Conservation (phyloP, 2,329 filamentous ascomycete genomes). For the Cadophora malorum region DNA sequence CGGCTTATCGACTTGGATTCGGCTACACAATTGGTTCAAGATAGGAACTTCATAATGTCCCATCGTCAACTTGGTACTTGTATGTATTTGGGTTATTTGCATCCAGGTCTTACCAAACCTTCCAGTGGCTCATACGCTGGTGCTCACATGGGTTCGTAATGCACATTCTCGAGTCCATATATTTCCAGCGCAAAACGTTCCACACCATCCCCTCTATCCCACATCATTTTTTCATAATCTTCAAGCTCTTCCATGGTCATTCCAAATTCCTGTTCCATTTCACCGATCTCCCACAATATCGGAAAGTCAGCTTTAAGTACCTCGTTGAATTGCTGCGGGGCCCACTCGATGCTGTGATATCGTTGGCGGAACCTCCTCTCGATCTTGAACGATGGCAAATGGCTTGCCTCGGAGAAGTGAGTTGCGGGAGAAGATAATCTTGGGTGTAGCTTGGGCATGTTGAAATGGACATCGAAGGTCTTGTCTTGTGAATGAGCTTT, state of each 20-base stretch:
- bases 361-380: slow-evolving; percentile 10
- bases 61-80: no score
- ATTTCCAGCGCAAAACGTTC: not conserved
- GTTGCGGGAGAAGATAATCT: not conserved
- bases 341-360: slow-evolving; percentile 6
- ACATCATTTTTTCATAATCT: not conserved
- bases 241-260: slow-evolving; percentile 2
- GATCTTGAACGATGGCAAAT: not conserved
- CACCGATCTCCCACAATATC: not conserved
- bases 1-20: no score
- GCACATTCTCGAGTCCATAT: not conserved
- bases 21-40: no score
- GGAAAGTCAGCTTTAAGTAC: slow-evolving; percentile 2
- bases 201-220: not conserved
- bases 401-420: not conserved
- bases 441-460: slow-evolving; percentile 16
- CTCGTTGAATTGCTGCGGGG: not conserved
- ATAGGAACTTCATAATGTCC: no score
- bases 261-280: not conserved
- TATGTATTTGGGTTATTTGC: no score
- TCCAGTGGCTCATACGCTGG: no score
- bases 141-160: not conserved
- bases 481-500: not conserved
- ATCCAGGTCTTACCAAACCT: no score
- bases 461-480: not conserved